Percentiles rank a stretch among this genome's conserved stretches.
phyloP scores from a whole-genome alignment of 1,139 yeast genomes.

The Saccharomyces hybrid region DNA sequence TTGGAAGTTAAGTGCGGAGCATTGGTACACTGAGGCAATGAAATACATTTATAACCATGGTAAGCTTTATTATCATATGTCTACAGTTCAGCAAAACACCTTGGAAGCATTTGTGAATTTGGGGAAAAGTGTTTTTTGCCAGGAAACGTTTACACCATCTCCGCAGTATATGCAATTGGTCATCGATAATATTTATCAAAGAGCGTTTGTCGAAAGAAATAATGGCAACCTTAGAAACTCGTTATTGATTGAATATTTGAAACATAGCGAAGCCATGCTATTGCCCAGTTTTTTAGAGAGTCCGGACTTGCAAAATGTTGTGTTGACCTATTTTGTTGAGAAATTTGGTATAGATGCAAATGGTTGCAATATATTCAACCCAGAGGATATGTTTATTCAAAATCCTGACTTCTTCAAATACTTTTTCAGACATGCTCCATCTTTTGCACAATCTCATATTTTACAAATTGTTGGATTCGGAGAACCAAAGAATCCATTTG shows the following conservation, averaged over 20 bases:
- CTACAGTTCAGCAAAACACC: slow-evolving; percentile 75
- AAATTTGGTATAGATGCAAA: slow-evolving; percentile 57
- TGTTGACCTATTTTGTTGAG: slow-evolving; percentile 59
- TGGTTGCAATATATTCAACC: slow-evolving; percentile 54
- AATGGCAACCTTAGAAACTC: slow-evolving; percentile 26
- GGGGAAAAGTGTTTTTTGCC: slow-evolving; percentile 69
- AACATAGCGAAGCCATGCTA: slow-evolving; percentile 33
- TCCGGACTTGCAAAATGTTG: slow-evolving; percentile 52
- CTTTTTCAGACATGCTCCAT: slow-evolving; percentile 68
- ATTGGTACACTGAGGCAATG: slow-evolving; percentile 68
- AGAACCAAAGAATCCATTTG: slow-evolving; percentile 65
- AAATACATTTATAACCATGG: slow-evolving; percentile 71
- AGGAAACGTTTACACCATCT: slow-evolving; percentile 78
- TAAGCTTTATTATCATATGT: slow-evolving; percentile 71
- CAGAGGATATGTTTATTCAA: slow-evolving; percentile 41
- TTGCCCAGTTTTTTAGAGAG: slow-evolving; percentile 40
- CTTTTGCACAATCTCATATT: slow-evolving; percentile 68
- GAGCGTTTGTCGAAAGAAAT: slow-evolving; percentile 43
- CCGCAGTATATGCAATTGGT: slow-evolving; percentile 67
- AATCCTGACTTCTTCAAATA: slow-evolving; percentile 53
- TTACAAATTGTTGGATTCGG: slow-evolving; percentile 72
- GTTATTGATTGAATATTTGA: slow-evolving; percentile 31
- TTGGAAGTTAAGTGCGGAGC: slow-evolving; percentile 72
- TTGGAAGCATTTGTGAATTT: slow-evolving; percentile 70
- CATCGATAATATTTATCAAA: slow-evolving; percentile 68